Conservation (phyloP, 2,329 filamentous ascomycete species). For the Diaporthe ampelina region DNA sequence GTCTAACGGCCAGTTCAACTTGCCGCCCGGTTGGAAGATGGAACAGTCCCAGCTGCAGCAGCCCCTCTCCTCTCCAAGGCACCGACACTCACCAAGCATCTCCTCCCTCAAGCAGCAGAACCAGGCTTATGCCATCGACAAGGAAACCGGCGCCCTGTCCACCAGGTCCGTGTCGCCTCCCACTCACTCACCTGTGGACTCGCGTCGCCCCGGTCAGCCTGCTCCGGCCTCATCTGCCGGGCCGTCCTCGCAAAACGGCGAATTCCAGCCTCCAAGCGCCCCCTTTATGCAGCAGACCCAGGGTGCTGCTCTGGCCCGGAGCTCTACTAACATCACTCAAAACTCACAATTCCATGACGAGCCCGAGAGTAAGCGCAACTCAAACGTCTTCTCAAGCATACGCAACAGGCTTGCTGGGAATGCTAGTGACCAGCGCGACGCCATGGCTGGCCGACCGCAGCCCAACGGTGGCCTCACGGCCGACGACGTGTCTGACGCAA, state of each 20-base stretch:
- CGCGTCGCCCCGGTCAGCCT: conserved; percentile 42
- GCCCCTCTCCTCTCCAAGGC: conserved; percentile 59
- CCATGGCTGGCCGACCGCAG: conserved; percentile 44
- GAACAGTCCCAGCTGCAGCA: conserved; percentile 68
- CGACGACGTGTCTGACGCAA: conserved; percentile 60
- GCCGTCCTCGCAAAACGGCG: conserved; percentile 36
- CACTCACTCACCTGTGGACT: conserved; percentile 41
- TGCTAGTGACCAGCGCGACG: conserved; percentile 50
- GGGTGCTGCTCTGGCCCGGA: conserved; percentile 34
- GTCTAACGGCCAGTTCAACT: conserved; percentile 54
- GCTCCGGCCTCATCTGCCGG: conserved; percentile 26
- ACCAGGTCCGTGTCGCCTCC: conserved; percentile 41
- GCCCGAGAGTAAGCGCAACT: conserved; percentile 55
- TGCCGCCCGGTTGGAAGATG: conserved; percentile 64
- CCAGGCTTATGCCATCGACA: conserved; percentile 60
- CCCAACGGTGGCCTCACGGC: conserved; percentile 46
- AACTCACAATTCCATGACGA: conserved; percentile 49
- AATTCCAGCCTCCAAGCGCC: conserved; percentile 44
- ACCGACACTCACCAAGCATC: conserved; percentile 51
- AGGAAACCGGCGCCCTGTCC: conserved; percentile 61
- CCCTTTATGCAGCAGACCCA: conserved; percentile 37
- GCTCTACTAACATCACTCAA: conserved; percentile 43
- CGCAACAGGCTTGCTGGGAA: conserved; percentile 58
- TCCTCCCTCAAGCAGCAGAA: conserved; percentile 47
- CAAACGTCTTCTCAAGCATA: conserved; percentile 66